A percentile compares a stretch with the other conserved stretches of the same genome.
These are phyloP conservation scores for Citrus hindsii DNA, from an alignment of 345 rosid genomes.

Conservation along the genomic window DNA sequence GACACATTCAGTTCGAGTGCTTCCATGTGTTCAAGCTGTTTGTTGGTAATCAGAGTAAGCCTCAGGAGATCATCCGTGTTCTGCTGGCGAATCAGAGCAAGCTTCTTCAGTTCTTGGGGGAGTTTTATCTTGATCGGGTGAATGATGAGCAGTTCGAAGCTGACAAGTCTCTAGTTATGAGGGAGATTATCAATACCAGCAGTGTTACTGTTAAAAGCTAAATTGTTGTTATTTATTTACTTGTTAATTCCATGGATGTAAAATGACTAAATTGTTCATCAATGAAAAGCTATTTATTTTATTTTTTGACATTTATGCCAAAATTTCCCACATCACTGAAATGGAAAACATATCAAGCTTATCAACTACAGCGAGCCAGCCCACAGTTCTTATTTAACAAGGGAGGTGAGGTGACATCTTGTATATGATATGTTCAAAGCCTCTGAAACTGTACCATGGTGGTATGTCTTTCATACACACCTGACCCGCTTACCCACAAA, in stretches of 20 bases:
- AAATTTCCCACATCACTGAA: no score
- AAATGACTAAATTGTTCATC: no score
- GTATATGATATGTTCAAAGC: no score
- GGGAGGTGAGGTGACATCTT: neutral
- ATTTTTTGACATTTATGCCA: no score
- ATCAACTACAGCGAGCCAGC: neutral
- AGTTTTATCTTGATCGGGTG: neutral
- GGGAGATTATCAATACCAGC: neutral
- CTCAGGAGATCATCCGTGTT: neutral
- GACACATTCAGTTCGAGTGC: neutral
- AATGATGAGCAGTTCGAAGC: neutral
- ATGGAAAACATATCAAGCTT: neutral
- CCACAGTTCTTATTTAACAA: neutral
- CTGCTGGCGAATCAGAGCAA: neutral
- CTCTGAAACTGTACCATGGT: conserved; percentile 17
- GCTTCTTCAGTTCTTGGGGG: neutral
- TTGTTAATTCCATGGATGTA: no score
- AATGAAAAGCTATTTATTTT: no score
- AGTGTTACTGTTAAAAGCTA: neutral
- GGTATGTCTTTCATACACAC: conserved; percentile 26
- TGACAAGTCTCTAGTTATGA: neutral
- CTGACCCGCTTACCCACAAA: conserved; percentile 17
- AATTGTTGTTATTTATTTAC: neutral
- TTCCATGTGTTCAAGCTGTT: neutral
- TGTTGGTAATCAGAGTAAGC: neutral